phyloP scores from a whole-genome alignment of 306 rosid genomes.

The Alnus glutinosa region DNA sequence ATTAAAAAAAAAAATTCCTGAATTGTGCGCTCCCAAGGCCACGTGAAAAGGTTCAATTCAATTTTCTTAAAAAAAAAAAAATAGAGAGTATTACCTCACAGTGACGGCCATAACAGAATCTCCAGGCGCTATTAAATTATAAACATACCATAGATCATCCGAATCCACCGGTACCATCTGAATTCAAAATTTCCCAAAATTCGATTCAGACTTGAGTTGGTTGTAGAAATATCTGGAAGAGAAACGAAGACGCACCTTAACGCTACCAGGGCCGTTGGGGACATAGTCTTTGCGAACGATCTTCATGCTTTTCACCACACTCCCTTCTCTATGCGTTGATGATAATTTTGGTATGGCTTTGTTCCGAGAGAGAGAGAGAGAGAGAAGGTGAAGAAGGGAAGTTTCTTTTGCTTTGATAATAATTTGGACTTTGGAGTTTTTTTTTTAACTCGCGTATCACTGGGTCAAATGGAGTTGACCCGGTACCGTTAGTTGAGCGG shows the following conservation, averaged over 20 bases:
- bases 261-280: conserved; percentile 84
- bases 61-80: not conserved
- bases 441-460: too few relatives aligned
- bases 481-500: too few relatives aligned
- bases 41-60: not conserved
- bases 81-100: conserved; percentile 54
- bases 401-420: too few relatives aligned
- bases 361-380: too few relatives aligned
- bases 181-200: conserved; percentile 20
- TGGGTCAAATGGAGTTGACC: too few relatives aligned
- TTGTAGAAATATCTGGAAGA: too few relatives aligned
- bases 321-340: conserved; percentile 25
- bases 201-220: too few relatives aligned
- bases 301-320: conserved; percentile 45
- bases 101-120: conserved; percentile 85
- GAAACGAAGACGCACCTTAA: conserved; percentile 55
- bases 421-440: too few relatives aligned
- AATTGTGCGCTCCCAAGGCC: not conserved
- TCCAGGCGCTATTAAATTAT: conserved; percentile 84
- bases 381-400: too few relatives aligned
- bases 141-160: conserved; percentile 90
- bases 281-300: conserved; percentile 74
- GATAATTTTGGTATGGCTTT: too few relatives aligned
- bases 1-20: not conserved
- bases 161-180: conserved; percentile 93